Evolutionary conservation across 441 rosid genomes (phyloP).

Genomic region (Mallotus repandus): DNA sequence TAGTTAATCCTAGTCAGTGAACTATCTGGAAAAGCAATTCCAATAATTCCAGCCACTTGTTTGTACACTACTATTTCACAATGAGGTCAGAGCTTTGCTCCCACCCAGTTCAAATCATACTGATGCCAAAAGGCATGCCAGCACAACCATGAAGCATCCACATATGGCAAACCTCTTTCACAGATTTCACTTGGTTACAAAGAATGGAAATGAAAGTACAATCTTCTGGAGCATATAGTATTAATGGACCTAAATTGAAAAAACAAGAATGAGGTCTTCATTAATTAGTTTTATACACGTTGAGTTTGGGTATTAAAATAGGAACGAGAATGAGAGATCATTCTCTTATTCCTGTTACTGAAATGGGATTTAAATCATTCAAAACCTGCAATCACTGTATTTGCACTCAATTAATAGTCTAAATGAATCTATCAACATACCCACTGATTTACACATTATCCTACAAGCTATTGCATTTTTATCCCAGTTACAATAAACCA

Average conservation of each 20-base stretch:
- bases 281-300: not conserved
- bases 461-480: not conserved
- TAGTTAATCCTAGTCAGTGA: not conserved
- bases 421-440: slow-evolving; percentile 6
- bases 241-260: no score
- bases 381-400: not conserved
- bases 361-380: not conserved
- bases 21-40: not conserved
- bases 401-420: not conserved
- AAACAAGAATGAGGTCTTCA: not conserved
- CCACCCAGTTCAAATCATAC: not conserved
- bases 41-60: not conserved
- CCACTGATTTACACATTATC: slow-evolving; percentile 7
- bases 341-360: not conserved
- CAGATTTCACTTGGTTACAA: no score
- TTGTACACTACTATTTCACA: not conserved
- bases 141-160: slow-evolving; percentile 5
- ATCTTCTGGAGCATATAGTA: no score
- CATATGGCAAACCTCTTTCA: not conserved
- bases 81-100: not conserved
- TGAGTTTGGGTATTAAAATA: not conserved
- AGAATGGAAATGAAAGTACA: no score
- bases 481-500: slow-evolving; percentile 1
- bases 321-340: not conserved
- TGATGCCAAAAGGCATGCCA: not conserved